Percentiles rank a stretch among this genome's conserved stretches.
phyloP scores from a whole-genome alignment of 1,139 yeast genomes.

The Candida freyschussii region DNA sequence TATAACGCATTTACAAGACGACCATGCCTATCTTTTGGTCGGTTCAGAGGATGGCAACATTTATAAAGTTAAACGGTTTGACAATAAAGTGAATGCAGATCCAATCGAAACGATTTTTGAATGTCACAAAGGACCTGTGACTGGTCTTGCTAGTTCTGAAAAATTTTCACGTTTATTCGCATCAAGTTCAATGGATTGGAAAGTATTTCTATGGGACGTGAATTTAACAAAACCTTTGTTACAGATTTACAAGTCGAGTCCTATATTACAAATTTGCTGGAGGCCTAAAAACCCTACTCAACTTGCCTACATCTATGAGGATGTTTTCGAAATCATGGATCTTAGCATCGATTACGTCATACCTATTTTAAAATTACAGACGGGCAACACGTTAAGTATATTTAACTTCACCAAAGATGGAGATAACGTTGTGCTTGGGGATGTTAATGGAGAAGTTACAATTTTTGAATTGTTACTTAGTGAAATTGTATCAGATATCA shows the following conservation, averaged over 20 bases:
- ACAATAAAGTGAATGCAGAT: constrained; percentile 28
- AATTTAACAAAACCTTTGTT: constrained; percentile 16
- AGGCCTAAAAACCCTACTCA: constrained; percentile 21
- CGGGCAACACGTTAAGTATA: constrained; percentile 15
- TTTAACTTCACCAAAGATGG: constrained; percentile 19
- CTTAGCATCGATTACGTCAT: constrained; percentile 20
- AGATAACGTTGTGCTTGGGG: constrained; percentile 11
- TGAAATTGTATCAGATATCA: constrained; percentile 13
- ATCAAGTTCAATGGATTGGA: constrained; percentile 25
- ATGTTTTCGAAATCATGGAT: constrained; percentile 22
- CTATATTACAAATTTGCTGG: constrained; percentile 20
- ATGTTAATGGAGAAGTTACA: constrained; percentile 14
- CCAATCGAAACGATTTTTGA: constrained; percentile 25
- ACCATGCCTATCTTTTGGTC: constrained; percentile 35
- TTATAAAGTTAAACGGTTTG: constrained; percentile 36
- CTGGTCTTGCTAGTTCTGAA: constrained; percentile 9
- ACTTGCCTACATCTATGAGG: constrained; percentile 20
- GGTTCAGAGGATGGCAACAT: constrained; percentile 47
- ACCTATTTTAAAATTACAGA: constrained; percentile 17
- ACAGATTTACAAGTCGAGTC: constrained; percentile 18
- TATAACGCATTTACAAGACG: constrained; percentile 29
- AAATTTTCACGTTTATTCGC: constrained; percentile 18
- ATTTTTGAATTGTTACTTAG: constrained; percentile 17
- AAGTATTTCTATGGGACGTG: constrained; percentile 20
- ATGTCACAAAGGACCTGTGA: constrained; percentile 21